A percentile compares a stretch with the other conserved stretches of the same genome.
phyloP scores from a whole-genome alignment of 2,329 filamentous ascomycete species.

The Botrytis hyacinthi region DNA sequence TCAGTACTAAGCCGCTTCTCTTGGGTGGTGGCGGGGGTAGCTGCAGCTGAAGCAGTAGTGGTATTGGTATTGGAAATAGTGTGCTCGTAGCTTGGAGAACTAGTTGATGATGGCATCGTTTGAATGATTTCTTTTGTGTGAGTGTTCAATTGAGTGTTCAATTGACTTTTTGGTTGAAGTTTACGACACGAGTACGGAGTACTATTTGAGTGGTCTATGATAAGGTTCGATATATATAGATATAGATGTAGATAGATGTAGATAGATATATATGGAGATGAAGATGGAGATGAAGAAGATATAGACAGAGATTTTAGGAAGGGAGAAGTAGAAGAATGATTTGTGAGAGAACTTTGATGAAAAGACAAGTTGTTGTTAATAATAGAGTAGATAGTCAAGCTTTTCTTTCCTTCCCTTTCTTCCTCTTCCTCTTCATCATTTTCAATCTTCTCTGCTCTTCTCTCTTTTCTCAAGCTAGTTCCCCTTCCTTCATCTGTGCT shows the following conservation, averaged over 20 bases:
- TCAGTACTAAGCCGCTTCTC: constrained; percentile 41
- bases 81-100: neutral
- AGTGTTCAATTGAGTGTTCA: neutral
- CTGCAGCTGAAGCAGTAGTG: neutral
- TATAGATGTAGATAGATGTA: neutral
- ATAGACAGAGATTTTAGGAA: neutral
- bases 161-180: neutral
- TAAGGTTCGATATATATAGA: neutral
- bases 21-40: constrained; percentile 30
- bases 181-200: neutral
- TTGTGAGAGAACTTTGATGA: neutral
- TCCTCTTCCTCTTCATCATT: neutral
- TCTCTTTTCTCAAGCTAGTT: neutral
- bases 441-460: neutral
- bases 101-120: constrained; percentile 3
- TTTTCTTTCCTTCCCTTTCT: neutral
- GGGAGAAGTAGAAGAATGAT: neutral
- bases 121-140: neutral
- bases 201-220: neutral
- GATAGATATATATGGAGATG: too few relatives aligned
- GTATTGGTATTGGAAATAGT: neutral
- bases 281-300: neutral
- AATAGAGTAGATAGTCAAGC: neutral
- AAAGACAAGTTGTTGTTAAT: neutral
- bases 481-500: neutral